Evolutionary conservation across 352 stramenopile genomes (phyloP).

Genomic region (Phytophthora podocarpi): DNA sequence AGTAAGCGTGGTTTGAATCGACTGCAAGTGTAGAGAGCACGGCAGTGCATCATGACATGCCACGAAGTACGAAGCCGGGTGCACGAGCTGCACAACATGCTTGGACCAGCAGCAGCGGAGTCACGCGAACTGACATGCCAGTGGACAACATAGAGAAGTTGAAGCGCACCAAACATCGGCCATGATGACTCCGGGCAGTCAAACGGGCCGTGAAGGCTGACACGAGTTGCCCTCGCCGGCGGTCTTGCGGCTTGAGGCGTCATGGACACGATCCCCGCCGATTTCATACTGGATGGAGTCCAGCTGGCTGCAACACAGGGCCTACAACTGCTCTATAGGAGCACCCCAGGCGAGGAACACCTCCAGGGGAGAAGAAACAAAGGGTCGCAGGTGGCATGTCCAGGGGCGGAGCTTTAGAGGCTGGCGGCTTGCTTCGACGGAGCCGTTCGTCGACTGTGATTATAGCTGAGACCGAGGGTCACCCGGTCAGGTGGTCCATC

Average conservation of each 20-base stretch:
- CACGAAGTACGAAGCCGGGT: background rate
- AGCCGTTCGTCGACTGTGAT: too few relatives aligned
- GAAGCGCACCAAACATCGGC: slow-evolving; percentile 24
- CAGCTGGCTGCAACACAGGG: too few relatives aligned
- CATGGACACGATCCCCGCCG: slow-evolving; percentile 1
- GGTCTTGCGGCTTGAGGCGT: slow-evolving; percentile 4
- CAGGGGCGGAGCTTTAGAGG: too few relatives aligned
- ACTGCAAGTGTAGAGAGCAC: background rate
- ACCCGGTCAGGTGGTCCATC: too few relatives aligned
- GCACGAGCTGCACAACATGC: background rate
- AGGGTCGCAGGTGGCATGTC: too few relatives aligned
- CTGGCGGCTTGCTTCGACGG: too few relatives aligned
- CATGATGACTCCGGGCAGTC: slow-evolving; percentile 17
- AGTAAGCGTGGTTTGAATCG: too few relatives aligned
- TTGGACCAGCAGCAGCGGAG: too few relatives aligned
- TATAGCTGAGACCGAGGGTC: slow-evolving; percentile 6
- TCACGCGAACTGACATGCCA: slow-evolving; percentile 12
- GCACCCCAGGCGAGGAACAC: too few relatives aligned
- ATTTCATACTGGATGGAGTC: background rate
- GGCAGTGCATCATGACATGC: too few relatives aligned
- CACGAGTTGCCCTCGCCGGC: slow-evolving; percentile 13
- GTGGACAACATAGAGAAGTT: slow-evolving; percentile 7
- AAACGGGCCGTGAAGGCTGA: slow-evolving; percentile 1
- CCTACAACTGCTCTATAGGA: too few relatives aligned
- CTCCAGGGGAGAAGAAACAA: too few relatives aligned